phyloP scores from a whole-genome alignment of 805 yeast genomes.

The Blastobotrys peoriensis region DNA sequence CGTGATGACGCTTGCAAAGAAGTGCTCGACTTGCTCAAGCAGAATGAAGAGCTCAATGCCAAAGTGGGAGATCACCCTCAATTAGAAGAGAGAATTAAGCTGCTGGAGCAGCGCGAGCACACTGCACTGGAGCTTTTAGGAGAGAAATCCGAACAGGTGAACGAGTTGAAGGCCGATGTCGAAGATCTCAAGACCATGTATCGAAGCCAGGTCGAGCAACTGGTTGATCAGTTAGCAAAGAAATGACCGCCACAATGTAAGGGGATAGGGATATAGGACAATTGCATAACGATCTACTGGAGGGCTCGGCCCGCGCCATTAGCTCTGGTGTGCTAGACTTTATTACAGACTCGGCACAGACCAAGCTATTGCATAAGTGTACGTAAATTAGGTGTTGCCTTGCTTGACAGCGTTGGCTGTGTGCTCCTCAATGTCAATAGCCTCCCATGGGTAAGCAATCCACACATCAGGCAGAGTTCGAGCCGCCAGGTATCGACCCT shows the following conservation, averaged over 20 bases:
- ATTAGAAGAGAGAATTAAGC: constrained; percentile 14
- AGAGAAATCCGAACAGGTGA: constrained; percentile 79
- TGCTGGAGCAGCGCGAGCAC: constrained; percentile 35
- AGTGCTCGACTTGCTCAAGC: constrained; percentile 51
- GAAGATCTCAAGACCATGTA: constrained; percentile 81
- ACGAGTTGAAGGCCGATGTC: constrained; percentile 83
- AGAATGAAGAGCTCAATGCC: constrained; percentile 39
- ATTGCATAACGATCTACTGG: too few relatives aligned
- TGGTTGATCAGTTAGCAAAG: constrained; percentile 48
- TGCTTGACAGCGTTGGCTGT: constrained; percentile 59
- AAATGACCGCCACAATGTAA: too few relatives aligned
- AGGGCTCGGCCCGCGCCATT: too few relatives aligned
- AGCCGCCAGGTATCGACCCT: constrained; percentile 67
- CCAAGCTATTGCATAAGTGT: too few relatives aligned
- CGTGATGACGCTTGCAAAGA: constrained; percentile 66
- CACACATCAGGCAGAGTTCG: constrained; percentile 69
- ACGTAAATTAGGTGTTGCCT: constrained; percentile 54
- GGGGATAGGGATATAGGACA: too few relatives aligned
- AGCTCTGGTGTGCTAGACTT: too few relatives aligned
- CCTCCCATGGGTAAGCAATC: constrained; percentile 93
- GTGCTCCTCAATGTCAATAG: constrained; percentile 72
- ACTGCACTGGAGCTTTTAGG: constrained; percentile 69
- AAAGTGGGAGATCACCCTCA: constrained; percentile 6
- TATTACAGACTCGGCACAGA: too few relatives aligned
- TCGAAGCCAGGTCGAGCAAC: constrained; percentile 77